These are phyloP conservation scores for Climacium dendroides DNA, from an alignment of 225 moss, liverwort and hornwort genomes.

Conservation along the genomic window DNA sequence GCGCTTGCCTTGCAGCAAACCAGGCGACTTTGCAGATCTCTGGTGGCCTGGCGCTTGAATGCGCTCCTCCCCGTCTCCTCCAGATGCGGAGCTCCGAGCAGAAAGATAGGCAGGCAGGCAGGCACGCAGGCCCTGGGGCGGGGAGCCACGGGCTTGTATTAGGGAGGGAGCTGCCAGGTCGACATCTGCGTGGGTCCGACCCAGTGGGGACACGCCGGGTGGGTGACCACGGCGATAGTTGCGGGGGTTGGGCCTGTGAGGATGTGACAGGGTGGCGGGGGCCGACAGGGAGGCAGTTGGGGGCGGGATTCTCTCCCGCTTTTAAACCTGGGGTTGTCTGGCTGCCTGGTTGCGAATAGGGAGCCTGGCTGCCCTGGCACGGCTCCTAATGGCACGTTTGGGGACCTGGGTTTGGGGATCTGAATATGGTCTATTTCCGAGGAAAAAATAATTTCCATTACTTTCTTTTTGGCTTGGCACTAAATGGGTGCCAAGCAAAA, in stretches of 20 bases:
- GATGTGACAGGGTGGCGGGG: not conserved
- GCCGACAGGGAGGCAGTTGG: not conserved
- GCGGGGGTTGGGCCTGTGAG: not conserved
- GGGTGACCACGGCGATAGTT: not conserved
- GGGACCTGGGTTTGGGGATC: not conserved
- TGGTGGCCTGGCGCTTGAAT: not conserved
- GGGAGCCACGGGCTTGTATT: not conserved
- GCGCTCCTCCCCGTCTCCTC: not conserved
- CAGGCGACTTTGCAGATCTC: slow-evolving; percentile 12
- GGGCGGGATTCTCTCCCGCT: slow-evolving; percentile 10
- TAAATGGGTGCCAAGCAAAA: not conserved
- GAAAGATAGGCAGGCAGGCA: not conserved
- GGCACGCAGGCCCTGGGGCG: not conserved
- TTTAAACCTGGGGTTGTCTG: slow-evolving; percentile 2
- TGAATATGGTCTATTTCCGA: not conserved
- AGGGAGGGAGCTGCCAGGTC: not conserved
- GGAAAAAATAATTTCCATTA: not conserved
- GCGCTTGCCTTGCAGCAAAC: slow-evolving; percentile 11
- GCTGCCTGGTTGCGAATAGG: slow-evolving; percentile 12
- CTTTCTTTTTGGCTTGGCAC: not conserved
- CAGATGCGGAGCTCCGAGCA: not conserved
- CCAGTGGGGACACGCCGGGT: not conserved
- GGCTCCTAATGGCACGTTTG: not conserved
- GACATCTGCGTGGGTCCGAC: not conserved
- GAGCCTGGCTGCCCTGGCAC: not conserved